phyloP scores from a whole-genome alignment of 805 yeast genomes.

The Yamadazyma ubonensis region DNA sequence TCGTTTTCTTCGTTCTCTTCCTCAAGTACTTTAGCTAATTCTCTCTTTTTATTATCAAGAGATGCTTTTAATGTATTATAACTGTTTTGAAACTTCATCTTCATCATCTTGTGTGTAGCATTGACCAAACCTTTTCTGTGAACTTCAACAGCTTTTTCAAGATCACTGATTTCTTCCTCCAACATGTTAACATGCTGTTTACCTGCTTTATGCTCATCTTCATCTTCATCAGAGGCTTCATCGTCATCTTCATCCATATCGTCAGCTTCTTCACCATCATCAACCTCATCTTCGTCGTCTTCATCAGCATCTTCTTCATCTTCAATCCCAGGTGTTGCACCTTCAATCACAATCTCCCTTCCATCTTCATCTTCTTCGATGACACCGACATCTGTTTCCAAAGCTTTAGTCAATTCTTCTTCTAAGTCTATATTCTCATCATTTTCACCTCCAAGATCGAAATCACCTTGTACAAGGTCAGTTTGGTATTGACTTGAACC shows the following conservation, averaged over 20 bases:
- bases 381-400: constrained; percentile 39
- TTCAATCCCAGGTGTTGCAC: constrained; percentile 13
- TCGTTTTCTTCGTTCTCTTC: constrained; percentile 29
- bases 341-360: constrained; percentile 22
- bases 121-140: constrained; percentile 70
- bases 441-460: constrained; percentile 20
- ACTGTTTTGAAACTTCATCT: constrained; percentile 80
- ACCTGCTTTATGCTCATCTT: constrained; percentile 52
- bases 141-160: constrained; percentile 71
- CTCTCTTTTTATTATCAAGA: constrained; percentile 74
- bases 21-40: constrained; percentile 41
- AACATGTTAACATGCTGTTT: constrained; percentile 59
- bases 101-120: constrained; percentile 80
- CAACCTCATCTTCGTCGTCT: constrained; percentile 55
- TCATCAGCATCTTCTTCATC: constrained; percentile 48
- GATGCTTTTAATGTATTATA: constrained; percentile 77
- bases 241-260: constrained; percentile 52
- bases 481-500: constrained; percentile 21
- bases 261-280: constrained; percentile 55
- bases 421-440: constrained; percentile 36
- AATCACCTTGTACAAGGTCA: constrained; percentile 34
- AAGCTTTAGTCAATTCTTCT: constrained; percentile 56
- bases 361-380: constrained; percentile 38
- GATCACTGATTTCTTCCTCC: constrained; percentile 81
- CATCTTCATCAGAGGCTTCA: constrained; percentile 48